Evolutionary conservation across 306 rosid genomes (phyloP), one percentile per base, ranked within the genome.

Genomic region (Cicer pinnatifidum): DNA sequence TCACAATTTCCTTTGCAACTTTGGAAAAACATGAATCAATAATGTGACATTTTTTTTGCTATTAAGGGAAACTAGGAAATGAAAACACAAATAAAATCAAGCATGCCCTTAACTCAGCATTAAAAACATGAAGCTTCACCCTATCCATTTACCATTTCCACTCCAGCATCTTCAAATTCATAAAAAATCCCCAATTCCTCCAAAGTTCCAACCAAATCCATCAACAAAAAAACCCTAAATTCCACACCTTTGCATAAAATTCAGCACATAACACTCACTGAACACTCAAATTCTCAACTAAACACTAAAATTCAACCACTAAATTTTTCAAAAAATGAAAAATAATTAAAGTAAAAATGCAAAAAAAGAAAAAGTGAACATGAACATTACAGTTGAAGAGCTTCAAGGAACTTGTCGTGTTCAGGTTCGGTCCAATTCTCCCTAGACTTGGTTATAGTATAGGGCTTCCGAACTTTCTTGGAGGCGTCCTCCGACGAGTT

Each of bases 401-500:
- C 99, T 85, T 94, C 99, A 33, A 91, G 95, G 57, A 94, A 94
- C 83, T 94, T 94, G 82, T 94, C 99, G 60, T 94, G 99, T 82
- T 94, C 97, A 0, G 97, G 97, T 52, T 94, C 97, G 6, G 95
- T 91, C 97, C 96, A 94, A 88, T 94, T 94, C 86, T 94, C 99
- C 64, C 99, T 80, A 45, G 99, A 91, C 93, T 94, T 94, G 72
- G 97, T 91, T 11, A 94, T 94, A 35, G 99, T 94, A 81, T 94
- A 94, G 2, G 97, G 97, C 54, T 94, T 94, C 0, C 97, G 89
- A 65, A 88, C 82, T 87, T 94, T 94, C 96, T 89, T 91, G 6
- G 81, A 20, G 10, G 57, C 78, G 75, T 91, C 97, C 54, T 94
- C 97, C 47, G 78, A 16, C 0, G 85, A 84, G 68, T 84, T 7